Base-by-base conservation (phyloP, 495 filamentous ascomycete species). In the Lasiosphaeriaceae sp. region DNA sequence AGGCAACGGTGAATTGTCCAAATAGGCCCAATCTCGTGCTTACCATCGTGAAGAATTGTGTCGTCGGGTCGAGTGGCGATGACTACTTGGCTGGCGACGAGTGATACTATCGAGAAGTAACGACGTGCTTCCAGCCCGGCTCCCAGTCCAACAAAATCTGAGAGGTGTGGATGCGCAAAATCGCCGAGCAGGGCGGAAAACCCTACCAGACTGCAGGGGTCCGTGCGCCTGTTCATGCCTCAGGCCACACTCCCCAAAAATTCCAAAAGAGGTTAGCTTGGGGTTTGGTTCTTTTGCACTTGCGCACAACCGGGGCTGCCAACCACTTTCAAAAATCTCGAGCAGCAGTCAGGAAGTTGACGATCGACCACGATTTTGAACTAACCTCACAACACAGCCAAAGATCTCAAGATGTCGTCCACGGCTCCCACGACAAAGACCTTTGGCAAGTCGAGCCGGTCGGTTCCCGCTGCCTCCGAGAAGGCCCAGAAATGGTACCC, bases 401-500 rank as follows among this genome's bases (percentile, higher is more conserved):
- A 71, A 65, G 67, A 64, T 70, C 69, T 72, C 78, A 81, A 71
- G 57, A 90, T 89, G 86, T 88, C 86, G 84, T 81, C 80, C 66
- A 67, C 66, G 67, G 65, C 80, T 65, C 74, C 67, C 67, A 78
- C 86, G 80, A 90, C 89, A 79, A 96, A 96, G 89, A 90, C 86
- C 81, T 96, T 96, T 84, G 92, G 90, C 81, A 96, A 96, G 86
- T 89, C 90, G 79, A 89, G 90, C 80, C 87, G 94, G 80, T 82
- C 86, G 75, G 84, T 98, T 73, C 90, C 90, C 69, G 80, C 85
- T 73, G 77, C 82, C 71, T 80, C 85, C 68, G 84, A 94, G 77
- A 96, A 95, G 89, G 94, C 93, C 71, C 84, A 87, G 85, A 99
- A 97, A 81, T 99, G 93, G 90, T 99, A 99, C 79, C 95, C 95